Evolutionary conservation across 495 filamentous ascomycete species (phyloP).

Genomic region (Penicillium dipodomyicola): DNA sequence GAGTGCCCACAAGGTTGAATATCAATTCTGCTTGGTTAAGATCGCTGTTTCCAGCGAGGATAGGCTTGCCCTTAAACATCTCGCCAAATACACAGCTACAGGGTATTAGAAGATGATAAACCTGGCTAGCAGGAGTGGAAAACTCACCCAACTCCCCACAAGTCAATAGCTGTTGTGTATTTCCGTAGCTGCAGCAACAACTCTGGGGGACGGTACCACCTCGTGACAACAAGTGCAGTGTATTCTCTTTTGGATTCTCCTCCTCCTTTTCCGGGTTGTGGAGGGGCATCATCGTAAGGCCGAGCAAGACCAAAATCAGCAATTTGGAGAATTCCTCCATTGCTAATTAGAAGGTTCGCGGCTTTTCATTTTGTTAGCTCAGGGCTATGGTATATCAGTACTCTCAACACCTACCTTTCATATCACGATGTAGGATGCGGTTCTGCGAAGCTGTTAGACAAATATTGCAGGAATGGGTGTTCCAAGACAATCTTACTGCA

Average conservation of each 20-base stretch:
- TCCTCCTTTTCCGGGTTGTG: constrained; percentile 73
- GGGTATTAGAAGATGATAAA: not conserved
- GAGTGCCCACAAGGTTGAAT: constrained; percentile 89
- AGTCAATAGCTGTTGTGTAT: constrained; percentile 95
- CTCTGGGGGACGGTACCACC: constrained; percentile 97
- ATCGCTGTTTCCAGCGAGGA: constrained; percentile 86
- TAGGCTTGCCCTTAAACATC: constrained; percentile 94
- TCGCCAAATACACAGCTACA: constrained; percentile 91
- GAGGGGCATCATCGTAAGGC: constrained; percentile 85
- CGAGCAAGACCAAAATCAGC: constrained; percentile 95
- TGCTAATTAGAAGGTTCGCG: constrained; percentile 95
- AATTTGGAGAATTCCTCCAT: constrained; percentile 89
- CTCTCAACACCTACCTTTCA: constrained; percentile 62
- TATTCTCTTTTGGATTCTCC: constrained; percentile 88
- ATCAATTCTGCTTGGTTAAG: constrained; percentile 85
- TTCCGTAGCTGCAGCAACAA: constrained; percentile 78
- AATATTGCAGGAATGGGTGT: not conserved
- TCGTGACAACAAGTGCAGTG: constrained; percentile 89
- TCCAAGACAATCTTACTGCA: constrained; percentile 46
- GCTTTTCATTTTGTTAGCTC: constrained; percentile 52
- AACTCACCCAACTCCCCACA: constrained; percentile 93
- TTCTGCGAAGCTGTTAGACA: constrained; percentile 43
- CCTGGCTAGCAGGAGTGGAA: not conserved
- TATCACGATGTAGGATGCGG: constrained; percentile 90
- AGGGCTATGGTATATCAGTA: not conserved